Evolutionary conservation across 2,329 filamentous ascomycete genomes (phyloP).

Genomic region (Coniochaeta sp.): DNA sequence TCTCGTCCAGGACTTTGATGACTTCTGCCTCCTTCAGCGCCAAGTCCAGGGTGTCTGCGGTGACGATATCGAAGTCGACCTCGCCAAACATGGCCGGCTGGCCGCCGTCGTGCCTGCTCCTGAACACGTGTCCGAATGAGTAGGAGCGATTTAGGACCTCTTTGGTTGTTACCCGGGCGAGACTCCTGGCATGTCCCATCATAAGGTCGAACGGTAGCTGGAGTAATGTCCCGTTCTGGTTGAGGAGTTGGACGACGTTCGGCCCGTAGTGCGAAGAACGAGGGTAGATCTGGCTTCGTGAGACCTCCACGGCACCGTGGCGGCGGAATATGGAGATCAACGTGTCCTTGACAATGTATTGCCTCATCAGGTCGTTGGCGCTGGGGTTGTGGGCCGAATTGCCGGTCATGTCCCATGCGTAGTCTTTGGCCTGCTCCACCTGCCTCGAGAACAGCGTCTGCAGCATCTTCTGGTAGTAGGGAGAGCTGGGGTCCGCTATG

Average conservation of each 20-base stretch:
- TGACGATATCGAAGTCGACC: constrained; percentile 95
- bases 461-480: constrained; percentile 85
- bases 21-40: constrained; percentile 89
- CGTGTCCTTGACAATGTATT: constrained; percentile 65
- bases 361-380: constrained; percentile 58
- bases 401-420: constrained; percentile 65
- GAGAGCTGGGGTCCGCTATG: constrained; percentile 73
- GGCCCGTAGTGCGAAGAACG: constrained; percentile 69
- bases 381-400: constrained; percentile 27
- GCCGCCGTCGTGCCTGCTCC: constrained; percentile 69
- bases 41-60: constrained; percentile 70
- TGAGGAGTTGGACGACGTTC: constrained; percentile 73
- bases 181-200: constrained; percentile 75
- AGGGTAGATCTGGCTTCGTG: constrained; percentile 71
- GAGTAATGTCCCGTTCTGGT: constrained; percentile 76
- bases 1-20: constrained; percentile 90
- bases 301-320: constrained; percentile 80
- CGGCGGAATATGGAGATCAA: constrained; percentile 74
- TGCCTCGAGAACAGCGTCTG: constrained; percentile 74
- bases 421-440: constrained; percentile 73
- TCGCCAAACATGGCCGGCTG: constrained; percentile 80
- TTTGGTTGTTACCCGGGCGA: constrained; percentile 62
- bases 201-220: constrained; percentile 94
- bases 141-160: constrained; percentile 68
- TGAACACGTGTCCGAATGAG: constrained; percentile 81